Percentiles rank a stretch among this genome's conserved stretches.
phyloP scores from a whole-genome alignment of 1,139 yeast genomes.

The Zygotorulaspora mrakii region DNA sequence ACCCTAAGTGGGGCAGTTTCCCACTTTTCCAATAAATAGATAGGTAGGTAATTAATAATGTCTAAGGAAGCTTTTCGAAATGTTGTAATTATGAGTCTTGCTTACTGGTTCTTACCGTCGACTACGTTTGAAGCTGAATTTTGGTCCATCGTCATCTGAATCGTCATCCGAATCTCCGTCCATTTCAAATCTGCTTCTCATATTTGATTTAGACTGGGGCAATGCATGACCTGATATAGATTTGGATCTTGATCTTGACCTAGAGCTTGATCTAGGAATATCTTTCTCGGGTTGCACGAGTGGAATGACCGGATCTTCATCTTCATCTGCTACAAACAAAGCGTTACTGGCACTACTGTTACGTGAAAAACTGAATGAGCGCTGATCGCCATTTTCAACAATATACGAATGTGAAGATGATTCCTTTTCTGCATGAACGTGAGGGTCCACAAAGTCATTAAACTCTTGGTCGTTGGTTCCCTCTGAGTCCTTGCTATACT shows the following conservation, averaged over 20 bases:
- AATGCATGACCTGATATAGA: background rate
- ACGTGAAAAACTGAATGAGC: conserved; percentile 14
- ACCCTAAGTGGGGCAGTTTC: conserved; percentile 42
- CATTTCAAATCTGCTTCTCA: background rate
- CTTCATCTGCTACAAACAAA: conserved; percentile 29
- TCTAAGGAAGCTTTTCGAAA: background rate
- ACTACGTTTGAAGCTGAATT: conserved; percentile 38
- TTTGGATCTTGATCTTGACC: background rate
- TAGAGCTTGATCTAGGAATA: background rate
- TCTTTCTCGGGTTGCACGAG: conserved; percentile 11
- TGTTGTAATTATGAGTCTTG: too few relatives aligned
- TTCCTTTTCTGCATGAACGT: background rate
- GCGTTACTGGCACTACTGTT: conserved; percentile 12
- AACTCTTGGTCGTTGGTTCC: conserved; percentile 7
- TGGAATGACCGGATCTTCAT: conserved; percentile 23
- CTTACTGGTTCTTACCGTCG: conserved; percentile 5
- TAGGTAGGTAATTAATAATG: background rate
- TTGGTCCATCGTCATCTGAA: conserved; percentile 38
- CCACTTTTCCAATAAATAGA: conserved; percentile 21
- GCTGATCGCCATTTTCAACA: conserved; percentile 1
- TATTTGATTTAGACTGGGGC: background rate
- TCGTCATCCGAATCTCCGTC: conserved; percentile 25
- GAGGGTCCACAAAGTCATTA: conserved; percentile 1
- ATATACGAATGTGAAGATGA: background rate
- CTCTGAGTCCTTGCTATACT: conserved; percentile 12